Conservation (phyloP, 2,329 filamentous ascomycete genomes). For the Sphaceloma murrayae region DNA sequence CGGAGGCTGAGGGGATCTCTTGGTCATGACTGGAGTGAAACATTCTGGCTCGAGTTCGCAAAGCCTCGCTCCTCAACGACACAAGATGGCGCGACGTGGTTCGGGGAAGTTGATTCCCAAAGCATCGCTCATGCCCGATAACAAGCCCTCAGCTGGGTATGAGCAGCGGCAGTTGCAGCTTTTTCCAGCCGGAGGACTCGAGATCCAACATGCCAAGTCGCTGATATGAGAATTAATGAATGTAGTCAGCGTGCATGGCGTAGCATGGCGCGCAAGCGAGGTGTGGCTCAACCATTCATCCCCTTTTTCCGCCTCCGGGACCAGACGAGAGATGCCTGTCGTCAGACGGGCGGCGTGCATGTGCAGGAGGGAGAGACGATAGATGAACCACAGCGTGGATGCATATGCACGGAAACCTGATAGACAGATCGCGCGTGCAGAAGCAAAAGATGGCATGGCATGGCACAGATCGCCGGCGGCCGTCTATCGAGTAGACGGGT, state of each 20-base stretch:
- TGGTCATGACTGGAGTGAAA: slow-evolving; percentile 8
- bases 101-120: too few relatives aligned
- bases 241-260: neutral
- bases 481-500: slow-evolving; percentile 1
- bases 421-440: slow-evolving; percentile 7
- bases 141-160: slow-evolving; percentile 8
- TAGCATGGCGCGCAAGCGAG: slow-evolving; percentile 13
- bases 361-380: neutral
- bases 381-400: neutral
- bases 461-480: slow-evolving; percentile 8
- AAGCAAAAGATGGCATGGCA: slow-evolving; percentile 12
- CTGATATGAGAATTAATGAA: too few relatives aligned
- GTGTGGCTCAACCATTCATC: slow-evolving; percentile 15
- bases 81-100: too few relatives aligned
- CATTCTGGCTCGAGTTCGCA: neutral
- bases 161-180: slow-evolving; percentile 4
- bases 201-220: too few relatives aligned
- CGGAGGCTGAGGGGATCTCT: slow-evolving; percentile 10
- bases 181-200: too few relatives aligned
- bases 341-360: neutral
- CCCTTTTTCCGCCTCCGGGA: slow-evolving; percentile 5
- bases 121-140: too few relatives aligned
- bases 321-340: neutral
- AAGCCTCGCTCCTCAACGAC: slow-evolving; percentile 10
- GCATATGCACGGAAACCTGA: slow-evolving; percentile 14